Base-by-base conservation (phyloP, 257 asterid species). In the Avicennia marina region DNA sequence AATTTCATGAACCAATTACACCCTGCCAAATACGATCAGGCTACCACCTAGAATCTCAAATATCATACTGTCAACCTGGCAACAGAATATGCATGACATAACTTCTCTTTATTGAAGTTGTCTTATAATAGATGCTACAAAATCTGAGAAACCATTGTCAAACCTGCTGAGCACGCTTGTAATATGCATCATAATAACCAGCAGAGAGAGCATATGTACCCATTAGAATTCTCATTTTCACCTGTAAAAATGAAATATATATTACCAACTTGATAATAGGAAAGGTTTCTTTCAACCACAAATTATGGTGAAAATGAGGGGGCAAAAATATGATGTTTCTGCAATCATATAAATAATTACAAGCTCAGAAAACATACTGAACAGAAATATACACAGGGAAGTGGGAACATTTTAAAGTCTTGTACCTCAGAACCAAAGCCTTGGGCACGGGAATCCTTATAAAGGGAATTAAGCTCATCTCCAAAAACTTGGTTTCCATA, bases 181-280 rank as follows among this genome's bases (percentile, higher is more conserved):
- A 93, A 75, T 75, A 89, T 43, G 96, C 99, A 78, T 93, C 97
- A 72, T 89, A 93, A 69, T 93, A 93, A 64, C 99, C 99, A 77
- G 97, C 95, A 15, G 99, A 93, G 60, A 93, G 94, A 36, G 96
- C 99, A 75, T 93, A 93, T 58, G 99, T 86, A 55, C 99, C 99
- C 97, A 86, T 93, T 56, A 93, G 74, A 64, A 89, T 86, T 74
- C 99, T 83, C 90, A 87, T 80, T 71, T 93, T 93, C 20, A 93
- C 99, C 98, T 93, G 85, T 4, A 60, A 67, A 6, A 45, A 34
- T 19, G 49, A 66, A 44, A 29, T 19, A 12, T 42, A 27, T 29
- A 41, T 32, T 20, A 55, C 36, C 52, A 49, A 47, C 15, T 59
- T 29, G 58, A 26, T 32, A 34, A 29, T 33, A 49, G 60, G 73